Conservation (phyloP, 1,139 yeast species). For the Pichia sp. region DNA sequence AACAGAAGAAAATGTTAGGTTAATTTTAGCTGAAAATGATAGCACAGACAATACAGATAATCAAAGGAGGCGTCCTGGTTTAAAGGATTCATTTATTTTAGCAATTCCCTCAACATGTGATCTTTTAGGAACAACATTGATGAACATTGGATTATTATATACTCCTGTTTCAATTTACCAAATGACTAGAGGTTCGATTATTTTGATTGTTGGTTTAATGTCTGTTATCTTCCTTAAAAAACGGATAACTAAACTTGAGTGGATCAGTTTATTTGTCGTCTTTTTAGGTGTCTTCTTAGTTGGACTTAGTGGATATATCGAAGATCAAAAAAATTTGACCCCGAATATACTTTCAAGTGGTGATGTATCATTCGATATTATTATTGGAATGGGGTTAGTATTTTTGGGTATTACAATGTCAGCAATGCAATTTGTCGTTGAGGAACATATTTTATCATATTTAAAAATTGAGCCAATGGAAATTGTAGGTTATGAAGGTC, state of each 20-base stretch:
- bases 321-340: constrained; percentile 5
- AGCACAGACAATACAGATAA: no score
- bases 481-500: constrained; percentile 72
- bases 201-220: constrained; percentile 68
- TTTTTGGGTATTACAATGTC: constrained; percentile 59
- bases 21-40: not conserved
- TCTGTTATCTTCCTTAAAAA: constrained; percentile 59
- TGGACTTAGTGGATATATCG: constrained; percentile 54
- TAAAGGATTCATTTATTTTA: constrained; percentile 30
- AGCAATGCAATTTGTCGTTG: constrained; percentile 73
- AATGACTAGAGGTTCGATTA: constrained; percentile 77
- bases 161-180: constrained; percentile 83
- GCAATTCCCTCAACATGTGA: constrained; percentile 70
- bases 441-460: constrained; percentile 58
- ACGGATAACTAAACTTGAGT: constrained; percentile 54
- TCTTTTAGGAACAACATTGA: constrained; percentile 64
- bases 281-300: constrained; percentile 66
- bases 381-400: constrained; percentile 54
- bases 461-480: constrained; percentile 55
- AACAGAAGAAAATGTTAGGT: constrained; percentile 1
- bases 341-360: not conserved
- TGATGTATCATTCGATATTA: constrained; percentile 27
- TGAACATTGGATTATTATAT: constrained; percentile 69
- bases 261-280: constrained; percentile 59
- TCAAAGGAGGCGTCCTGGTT: constrained; percentile 11